Percentiles rank a stretch among this genome's conserved stretches.
phyloP scores from a whole-genome alignment of 208 protist species.

The Novymonas esmeraldas region DNA sequence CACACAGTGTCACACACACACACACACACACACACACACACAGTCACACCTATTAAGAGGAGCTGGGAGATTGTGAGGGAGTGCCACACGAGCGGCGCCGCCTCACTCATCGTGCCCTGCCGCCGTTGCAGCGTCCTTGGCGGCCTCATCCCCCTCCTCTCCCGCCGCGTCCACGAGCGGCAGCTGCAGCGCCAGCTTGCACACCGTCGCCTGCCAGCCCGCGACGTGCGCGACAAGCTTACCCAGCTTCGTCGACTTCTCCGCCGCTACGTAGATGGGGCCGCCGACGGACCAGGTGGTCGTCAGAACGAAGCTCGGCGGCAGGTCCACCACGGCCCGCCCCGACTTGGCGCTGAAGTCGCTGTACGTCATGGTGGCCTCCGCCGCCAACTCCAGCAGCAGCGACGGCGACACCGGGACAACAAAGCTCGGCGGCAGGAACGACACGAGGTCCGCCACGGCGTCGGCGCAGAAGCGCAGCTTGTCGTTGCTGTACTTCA shows the following conservation, averaged over 20 bases:
- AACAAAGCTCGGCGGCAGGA: conserved; percentile 60
- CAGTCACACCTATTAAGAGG: neutral
- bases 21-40: neutral
- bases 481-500: conserved; percentile 84
- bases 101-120: neutral
- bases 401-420: conserved; percentile 46
- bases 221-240: conserved; percentile 65
- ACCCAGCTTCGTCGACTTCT: conserved; percentile 50
- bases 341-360: conserved; percentile 45
- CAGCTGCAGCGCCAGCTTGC: conserved; percentile 51
- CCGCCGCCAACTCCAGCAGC: conserved; percentile 41
- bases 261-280: conserved; percentile 50
- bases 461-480: conserved; percentile 79
- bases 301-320: conserved; percentile 55
- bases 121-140: neutral
- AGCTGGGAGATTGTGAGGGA: too few species aligned
- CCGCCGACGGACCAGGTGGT: conserved; percentile 50
- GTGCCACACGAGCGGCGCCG: neutral
- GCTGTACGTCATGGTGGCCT: conserved; percentile 34
- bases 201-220: conserved; percentile 70
- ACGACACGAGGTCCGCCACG: conserved; percentile 45
- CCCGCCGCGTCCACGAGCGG: conserved; percentile 36
- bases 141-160: neutral
- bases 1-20: conserved; percentile 4
- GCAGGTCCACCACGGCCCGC: conserved; percentile 21